phyloP scores from a whole-genome alignment of 345 rosid species.

The Eucalyptus cladocalyx region DNA sequence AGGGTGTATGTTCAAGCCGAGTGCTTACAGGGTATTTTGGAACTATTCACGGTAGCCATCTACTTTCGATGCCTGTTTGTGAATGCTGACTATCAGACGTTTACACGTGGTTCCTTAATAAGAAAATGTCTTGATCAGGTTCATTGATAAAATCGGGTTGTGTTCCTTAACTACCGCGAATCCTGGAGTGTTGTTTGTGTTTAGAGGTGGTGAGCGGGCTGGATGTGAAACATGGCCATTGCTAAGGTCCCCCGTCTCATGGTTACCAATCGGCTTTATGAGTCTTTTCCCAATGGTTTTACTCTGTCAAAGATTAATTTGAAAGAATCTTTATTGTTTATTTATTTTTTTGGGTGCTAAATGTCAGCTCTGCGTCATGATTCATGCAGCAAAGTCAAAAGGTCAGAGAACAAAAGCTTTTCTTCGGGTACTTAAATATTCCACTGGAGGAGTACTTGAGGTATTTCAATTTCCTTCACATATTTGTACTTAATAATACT shows the following conservation, averaged over 20 bases:
- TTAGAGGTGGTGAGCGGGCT: neutral
- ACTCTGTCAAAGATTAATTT: neutral
- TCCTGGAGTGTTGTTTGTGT: neutral
- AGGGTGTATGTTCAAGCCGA: neutral
- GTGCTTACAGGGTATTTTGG: neutral
- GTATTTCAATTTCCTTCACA: constrained; percentile 18
- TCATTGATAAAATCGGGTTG: neutral
- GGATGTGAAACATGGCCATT: neutral
- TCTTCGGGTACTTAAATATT: constrained; percentile 90
- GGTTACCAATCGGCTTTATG: neutral
- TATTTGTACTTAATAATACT: neutral
- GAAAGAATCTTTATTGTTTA: neutral
- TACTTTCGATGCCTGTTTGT: neutral
- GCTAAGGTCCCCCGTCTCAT: neutral
- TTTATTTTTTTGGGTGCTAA: neutral
- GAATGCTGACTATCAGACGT: neutral
- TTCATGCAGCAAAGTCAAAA: constrained; percentile 60
- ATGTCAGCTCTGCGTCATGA: neutral
- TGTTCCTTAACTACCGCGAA: neutral
- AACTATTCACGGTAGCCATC: neutral
- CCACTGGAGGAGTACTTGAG: constrained; percentile 97
- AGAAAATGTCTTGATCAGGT: neutral
- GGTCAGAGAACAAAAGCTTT: constrained; percentile 66
- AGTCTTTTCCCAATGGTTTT: neutral
- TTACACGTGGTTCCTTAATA: neutral